Evolutionary conservation across 1,139 yeast genomes (phyloP).

Genomic region (Suhomyces bolitotheri): DNA sequence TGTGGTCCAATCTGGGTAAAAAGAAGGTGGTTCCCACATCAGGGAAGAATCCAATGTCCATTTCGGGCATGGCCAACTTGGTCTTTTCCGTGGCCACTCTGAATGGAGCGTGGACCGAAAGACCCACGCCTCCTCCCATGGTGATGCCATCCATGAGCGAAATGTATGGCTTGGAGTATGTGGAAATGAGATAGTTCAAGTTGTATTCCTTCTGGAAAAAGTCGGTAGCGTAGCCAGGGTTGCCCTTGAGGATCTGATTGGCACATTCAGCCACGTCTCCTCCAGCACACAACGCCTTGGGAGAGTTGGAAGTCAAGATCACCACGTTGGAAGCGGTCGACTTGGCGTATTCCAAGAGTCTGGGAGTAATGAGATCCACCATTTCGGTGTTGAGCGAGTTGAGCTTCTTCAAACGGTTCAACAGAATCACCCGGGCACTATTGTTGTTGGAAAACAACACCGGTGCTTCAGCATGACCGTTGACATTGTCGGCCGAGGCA

Average conservation of each 20-base stretch:
- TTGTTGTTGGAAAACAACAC: slow-evolving; percentile 65
- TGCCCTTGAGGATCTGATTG: slow-evolving; percentile 46
- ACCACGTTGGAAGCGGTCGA: slow-evolving; percentile 64
- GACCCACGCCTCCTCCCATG: slow-evolving; percentile 98
- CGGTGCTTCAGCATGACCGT: slow-evolving; percentile 41
- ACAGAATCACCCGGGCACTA: slow-evolving; percentile 70
- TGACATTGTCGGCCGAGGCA: slow-evolving; percentile 6
- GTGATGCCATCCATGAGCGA: slow-evolving; percentile 89
- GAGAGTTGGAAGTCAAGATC: slow-evolving; percentile 67
- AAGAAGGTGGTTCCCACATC: slow-evolving; percentile 95
- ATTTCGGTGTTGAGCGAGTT: slow-evolving; percentile 82
- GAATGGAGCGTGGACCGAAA: slow-evolving; percentile 90
- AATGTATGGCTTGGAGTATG: slow-evolving; percentile 81
- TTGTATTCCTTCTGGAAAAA: slow-evolving; percentile 83
- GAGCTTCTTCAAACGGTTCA: slow-evolving; percentile 80
- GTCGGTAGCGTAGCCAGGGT: slow-evolving; percentile 54
- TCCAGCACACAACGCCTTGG: slow-evolving; percentile 78
- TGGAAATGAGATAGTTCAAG: slow-evolving; percentile 74
- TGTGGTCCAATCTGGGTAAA: slow-evolving; percentile 77
- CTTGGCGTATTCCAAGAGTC: slow-evolving; percentile 75
- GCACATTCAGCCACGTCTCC: slow-evolving; percentile 90
- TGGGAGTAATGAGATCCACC: slow-evolving; percentile 73
- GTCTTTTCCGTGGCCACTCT: slow-evolving; percentile 90
- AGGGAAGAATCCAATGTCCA: slow-evolving; percentile 94
- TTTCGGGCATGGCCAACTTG: slow-evolving; percentile 95